Percentiles rank a stretch among this genome's conserved stretches.
phyloP scores from a whole-genome alignment of 352 stramenopile genomes.

The Globisporangium nagaii region DNA sequence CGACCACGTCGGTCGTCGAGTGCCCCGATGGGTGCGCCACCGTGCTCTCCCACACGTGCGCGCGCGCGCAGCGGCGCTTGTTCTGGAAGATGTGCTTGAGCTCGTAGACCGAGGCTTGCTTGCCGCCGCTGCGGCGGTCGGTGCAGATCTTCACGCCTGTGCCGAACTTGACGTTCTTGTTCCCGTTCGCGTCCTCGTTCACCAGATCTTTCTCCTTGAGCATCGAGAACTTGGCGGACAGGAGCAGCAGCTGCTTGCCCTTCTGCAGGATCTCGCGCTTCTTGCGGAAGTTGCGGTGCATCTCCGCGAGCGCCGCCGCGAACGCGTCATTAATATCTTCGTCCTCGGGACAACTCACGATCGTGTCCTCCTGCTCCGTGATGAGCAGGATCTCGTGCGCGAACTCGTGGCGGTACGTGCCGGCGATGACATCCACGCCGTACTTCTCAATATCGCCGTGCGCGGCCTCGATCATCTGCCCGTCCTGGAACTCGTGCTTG shows the following conservation, averaged over 20 bases:
- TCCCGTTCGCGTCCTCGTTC: constrained; percentile 79
- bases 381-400: constrained; percentile 71
- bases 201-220: constrained; percentile 83
- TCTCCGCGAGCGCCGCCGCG: constrained; percentile 58
- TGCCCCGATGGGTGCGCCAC: constrained; percentile 26
- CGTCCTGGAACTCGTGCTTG: constrained; percentile 69
- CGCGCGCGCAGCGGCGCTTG: constrained; percentile 70
- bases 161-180: constrained; percentile 85
- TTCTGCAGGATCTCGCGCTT: constrained; percentile 74
- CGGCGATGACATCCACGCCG: constrained; percentile 74
- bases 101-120: constrained; percentile 64
- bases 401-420: constrained; percentile 37
- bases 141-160: constrained; percentile 70
- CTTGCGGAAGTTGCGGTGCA: constrained; percentile 71
- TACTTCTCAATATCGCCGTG: constrained; percentile 74
- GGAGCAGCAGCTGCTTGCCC: constrained; percentile 68
- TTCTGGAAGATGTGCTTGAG: constrained; percentile 86
- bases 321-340: constrained; percentile 83
- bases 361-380: constrained; percentile 75
- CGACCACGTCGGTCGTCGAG: constrained; percentile 54
- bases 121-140: constrained; percentile 36
- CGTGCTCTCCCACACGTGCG: constrained; percentile 75
- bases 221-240: constrained; percentile 87
- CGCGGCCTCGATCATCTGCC: constrained; percentile 60
- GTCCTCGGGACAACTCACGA: constrained; percentile 65